Base-by-base conservation (phyloP, 2,329 filamentous ascomycete genomes). In the Arthrobotrys musiformis region DNA sequence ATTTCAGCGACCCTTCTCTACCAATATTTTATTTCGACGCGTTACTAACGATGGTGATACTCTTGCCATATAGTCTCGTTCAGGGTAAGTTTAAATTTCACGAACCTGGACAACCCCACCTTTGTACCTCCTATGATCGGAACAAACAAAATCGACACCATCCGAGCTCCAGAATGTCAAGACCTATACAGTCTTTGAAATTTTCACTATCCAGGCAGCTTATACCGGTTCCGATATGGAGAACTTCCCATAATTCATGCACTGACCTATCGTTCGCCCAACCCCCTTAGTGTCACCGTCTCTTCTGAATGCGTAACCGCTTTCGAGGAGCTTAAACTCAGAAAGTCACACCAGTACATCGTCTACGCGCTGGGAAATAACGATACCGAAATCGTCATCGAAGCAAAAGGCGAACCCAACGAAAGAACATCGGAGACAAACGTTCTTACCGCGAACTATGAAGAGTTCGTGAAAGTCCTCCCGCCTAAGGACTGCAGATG, bases 331-430 rank as follows among this genome's bases (percentile, higher is more conserved):
- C 88, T 94, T 80, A 94, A 94, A 89, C 90, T 93, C 81, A 87
- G 85, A 85, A 93, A 93, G 86, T 90, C 89, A 86, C 82, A 84
- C 81, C 94, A 93, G 86, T 96, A 89, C 88, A 91, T 95, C 86
- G 90, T 95, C 87, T 94, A 89, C 90, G 93, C 93, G 88, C 89
- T 95, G 83, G n/a, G n/a, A n/a, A n/a, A n/a, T n/a, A 91, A 90
- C 80, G 91, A 94, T 85, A 88, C 93, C 87, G 90, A 93, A 85
- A 93, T 95, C 83, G 90, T 92, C 75, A 89, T 95, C 81, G 92
- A n/a, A n/a, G n/a, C n/a, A n/a, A n/a, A n/a, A n/a, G n/a, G n/a
- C n/a, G n/a, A n/a, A n/a, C n/a, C n/a, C n/a, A n/a, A n/a, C n/a
- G n/a, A n/a, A n/a, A n/a, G n/a, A n/a, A n/a, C n/a, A n/a, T n/a